These are phyloP conservation scores for Castanospermum australe DNA, from an alignment of 306 rosid genomes.

Conservation along the genomic window DNA sequence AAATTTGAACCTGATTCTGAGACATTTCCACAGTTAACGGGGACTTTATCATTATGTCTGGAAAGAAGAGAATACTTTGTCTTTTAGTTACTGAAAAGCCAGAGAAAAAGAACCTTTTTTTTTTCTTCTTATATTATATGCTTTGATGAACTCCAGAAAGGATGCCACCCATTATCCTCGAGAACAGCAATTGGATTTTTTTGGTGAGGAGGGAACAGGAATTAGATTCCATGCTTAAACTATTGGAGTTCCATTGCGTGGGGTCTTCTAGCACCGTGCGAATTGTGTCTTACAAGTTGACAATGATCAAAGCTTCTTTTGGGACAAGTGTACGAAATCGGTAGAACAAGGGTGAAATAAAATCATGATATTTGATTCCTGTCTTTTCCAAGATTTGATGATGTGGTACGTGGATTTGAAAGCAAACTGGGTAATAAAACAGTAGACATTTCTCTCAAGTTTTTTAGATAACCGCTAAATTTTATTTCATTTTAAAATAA, in stretches of 20 bases:
- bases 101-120: not conserved
- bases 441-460: no score
- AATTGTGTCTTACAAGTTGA: not conserved
- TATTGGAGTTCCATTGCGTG: not conserved
- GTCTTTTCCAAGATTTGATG: no score
- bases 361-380: not conserved
- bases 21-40: not conserved
- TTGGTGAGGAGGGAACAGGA: not conserved
- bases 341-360: not conserved
- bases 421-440: no score
- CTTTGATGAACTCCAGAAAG: conserved; percentile 1
- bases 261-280: not conserved
- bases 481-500: no score
- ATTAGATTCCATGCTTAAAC: conserved; percentile 28
- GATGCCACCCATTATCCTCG: conserved; percentile 13
- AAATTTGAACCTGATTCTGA: conserved; percentile 20
- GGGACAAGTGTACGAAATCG: not conserved
- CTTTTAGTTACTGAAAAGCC: conserved; percentile 13
- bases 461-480: no score
- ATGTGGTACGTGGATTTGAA: no score
- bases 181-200: conserved; percentile 15
- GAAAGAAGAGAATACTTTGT: not conserved
- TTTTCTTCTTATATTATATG: no score
- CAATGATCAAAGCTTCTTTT: no score
- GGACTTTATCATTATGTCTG: not conserved